A percentile compares a stretch with the other conserved stretches of the same genome.
phyloP scores from a whole-genome alignment of 176 grass and related monocot genomes.

The Carex pumila region DNA sequence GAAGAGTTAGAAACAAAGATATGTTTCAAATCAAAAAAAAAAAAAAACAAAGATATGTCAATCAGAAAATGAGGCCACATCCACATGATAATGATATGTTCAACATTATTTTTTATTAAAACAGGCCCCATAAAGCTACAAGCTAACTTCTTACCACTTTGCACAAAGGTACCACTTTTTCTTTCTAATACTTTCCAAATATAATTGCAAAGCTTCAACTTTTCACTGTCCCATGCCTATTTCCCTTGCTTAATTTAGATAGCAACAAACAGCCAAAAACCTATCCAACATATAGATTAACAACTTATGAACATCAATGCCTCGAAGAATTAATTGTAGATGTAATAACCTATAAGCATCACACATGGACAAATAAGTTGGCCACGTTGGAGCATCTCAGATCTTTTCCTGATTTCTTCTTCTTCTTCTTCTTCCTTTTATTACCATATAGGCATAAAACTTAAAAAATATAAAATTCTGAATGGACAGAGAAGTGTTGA shows the following conservation, averaged over 20 bases:
- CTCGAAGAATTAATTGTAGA: background rate
- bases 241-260: background rate
- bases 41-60: background rate
- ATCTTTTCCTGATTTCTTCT: background rate
- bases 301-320: background rate
- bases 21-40: too few relatives aligned
- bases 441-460: background rate
- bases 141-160: slow-evolving; percentile 13
- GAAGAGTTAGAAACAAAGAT: background rate
- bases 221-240: background rate
- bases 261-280: slow-evolving; percentile 40
- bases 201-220: slow-evolving; percentile 11
- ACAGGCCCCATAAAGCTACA: slow-evolving; percentile 13
- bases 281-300: background rate
- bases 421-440: background rate
- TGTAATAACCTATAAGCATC: background rate
- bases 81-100: slow-evolving; percentile 7
- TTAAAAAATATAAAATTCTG: background rate
- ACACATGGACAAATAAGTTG: slow-evolving; percentile 2
- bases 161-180: slow-evolving; percentile 7
- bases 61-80: slow-evolving; percentile 19
- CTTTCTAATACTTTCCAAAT: slow-evolving; percentile 14
- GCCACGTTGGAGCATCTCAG: background rate
- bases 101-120: background rate
- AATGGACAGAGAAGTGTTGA: background rate